Evolutionary conservation across 2,329 filamentous ascomycete genomes (phyloP).

Genomic region (Xylariaceae sp.): DNA sequence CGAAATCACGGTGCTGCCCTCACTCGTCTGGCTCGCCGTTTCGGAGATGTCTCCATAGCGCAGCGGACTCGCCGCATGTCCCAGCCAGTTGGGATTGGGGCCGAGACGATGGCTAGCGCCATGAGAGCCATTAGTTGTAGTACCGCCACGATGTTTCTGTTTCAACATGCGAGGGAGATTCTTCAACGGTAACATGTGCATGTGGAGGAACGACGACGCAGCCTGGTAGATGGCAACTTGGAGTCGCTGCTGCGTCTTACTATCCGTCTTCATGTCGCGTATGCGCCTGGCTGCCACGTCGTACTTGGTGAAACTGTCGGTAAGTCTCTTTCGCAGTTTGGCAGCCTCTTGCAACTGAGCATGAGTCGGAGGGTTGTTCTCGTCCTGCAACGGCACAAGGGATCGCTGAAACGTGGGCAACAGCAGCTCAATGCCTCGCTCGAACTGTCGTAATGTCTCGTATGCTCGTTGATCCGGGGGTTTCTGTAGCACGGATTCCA

Average conservation of each 20-base stretch:
- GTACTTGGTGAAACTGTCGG: conserved; percentile 85
- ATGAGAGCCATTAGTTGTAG: conserved; percentile 34
- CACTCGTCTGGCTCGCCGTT: conserved; percentile 46
- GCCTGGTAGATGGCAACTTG: conserved; percentile 80
- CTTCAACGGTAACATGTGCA: conserved; percentile 86
- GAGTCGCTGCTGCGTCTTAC: conserved; percentile 64
- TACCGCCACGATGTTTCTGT: conserved; percentile 8
- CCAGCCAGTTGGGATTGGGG: conserved; percentile 23
- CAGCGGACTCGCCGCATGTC: conserved; percentile 35
- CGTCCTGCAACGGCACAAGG: conserved; percentile 62
- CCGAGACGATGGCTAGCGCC: conserved; percentile 31
- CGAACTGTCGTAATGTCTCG: conserved; percentile 78
- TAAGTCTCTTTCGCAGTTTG: conserved; percentile 83
- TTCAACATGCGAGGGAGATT: conserved; percentile 63
- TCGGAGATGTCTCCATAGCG: conserved; percentile 45
- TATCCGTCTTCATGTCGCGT: conserved; percentile 69
- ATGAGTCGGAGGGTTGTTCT: conserved; percentile 44
- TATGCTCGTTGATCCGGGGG: conserved; percentile 75
- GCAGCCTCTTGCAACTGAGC: conserved; percentile 77
- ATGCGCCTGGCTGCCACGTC: conserved; percentile 75
- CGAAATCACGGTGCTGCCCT: conserved; percentile 49
- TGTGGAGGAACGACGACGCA: conserved; percentile 75
- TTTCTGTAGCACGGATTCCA: conserved; percentile 60
- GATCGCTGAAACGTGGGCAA: conserved; percentile 80
- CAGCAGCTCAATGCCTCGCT: conserved; percentile 75